Evolutionary conservation across 345 rosid species (phyloP), one percentile per base, ranked within the genome.

Genomic region (Trapa bicornis): DNA sequence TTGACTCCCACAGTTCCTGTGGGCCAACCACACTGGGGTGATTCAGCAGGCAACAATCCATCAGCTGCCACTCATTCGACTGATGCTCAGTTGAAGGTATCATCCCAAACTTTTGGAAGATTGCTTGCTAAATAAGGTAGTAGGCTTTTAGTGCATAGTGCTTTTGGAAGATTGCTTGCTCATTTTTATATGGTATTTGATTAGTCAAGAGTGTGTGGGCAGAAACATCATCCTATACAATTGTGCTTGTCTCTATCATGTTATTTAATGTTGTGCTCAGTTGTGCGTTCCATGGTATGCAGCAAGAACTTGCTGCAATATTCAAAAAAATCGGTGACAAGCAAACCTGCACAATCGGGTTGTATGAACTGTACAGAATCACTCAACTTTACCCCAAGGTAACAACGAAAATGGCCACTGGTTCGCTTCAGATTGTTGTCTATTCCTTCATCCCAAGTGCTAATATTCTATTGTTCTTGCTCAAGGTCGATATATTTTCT

Each of bases 271-370:
- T 57, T 54, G 14, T 29, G 1, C 22, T 45, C 32, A 22, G 7
- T 50, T 9, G 35, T 43, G 41, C 29, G 13, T 66, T 58, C 32
- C 11, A 61, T 65, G 61, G 70, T 39, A 13, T 58, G 33, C 86
- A 87, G 96, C 98, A 91, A 86, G 99, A 95, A 78, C 99, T 95
- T 67, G 99, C 97, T 61, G 97, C 97, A 58, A 89, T 95, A 72
- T 91, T 91, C 79, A 95, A 95, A 85, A 95, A 95, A 84, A 95
- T 95, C 47, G 99, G 96, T 33, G 97, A 95, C 79, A 95, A 95
- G 74, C 96, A 95, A 78, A 95, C 98, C 2, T 91, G 96, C 77
- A 83, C 96, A 2, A 89, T 89, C 74, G 99, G 99, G 70, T 82
- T 95, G 48, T 95, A 86, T 74, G 99, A 95, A 69, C 82, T 95